These are phyloP conservation scores for Globisporangium parvum DNA, from an alignment of 352 stramenopile genomes.

Conservation along the genomic window DNA sequence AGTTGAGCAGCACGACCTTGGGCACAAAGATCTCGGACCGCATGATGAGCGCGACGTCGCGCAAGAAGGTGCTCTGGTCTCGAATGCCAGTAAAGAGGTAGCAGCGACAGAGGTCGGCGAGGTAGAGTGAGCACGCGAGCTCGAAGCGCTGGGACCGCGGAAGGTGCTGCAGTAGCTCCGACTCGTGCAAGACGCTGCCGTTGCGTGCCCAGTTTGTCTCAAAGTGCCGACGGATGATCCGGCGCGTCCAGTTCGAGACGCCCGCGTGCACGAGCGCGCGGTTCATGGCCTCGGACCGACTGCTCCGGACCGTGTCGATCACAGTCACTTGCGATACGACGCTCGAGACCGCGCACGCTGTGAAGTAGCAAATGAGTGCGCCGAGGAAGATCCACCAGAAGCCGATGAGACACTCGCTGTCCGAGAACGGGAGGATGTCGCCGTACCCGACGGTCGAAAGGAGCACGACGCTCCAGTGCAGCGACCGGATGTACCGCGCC, in stretches of 20 bases:
- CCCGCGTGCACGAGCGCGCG: conserved; percentile 8
- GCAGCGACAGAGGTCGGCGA: conserved; percentile 5
- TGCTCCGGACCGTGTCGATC: conserved; percentile 2
- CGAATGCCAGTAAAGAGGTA: conserved; percentile 7
- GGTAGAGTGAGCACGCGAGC: conserved; percentile 13
- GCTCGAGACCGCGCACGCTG: conserved; percentile 16
- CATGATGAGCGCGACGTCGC: conserved; percentile 25
- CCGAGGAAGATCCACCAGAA: conserved; percentile 22
- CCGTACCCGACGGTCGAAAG: conserved; percentile 68
- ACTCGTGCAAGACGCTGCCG: conserved; percentile 13
- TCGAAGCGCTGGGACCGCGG: conserved; percentile 14
- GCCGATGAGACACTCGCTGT: conserved; percentile 16
- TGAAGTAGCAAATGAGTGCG: conserved; percentile 21
- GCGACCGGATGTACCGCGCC: conserved; percentile 47
- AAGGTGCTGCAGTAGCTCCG: conserved; percentile 15
- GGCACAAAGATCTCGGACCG: conserved; percentile 58
- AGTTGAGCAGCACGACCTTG: conserved; percentile 45
- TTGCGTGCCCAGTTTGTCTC: conserved; percentile 21
- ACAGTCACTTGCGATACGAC: conserved; percentile 16
- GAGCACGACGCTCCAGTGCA: conserved; percentile 70
- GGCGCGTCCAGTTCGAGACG: conserved; percentile 10
- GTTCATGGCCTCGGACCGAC: conserved; percentile 8
- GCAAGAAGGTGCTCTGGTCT: conserved; percentile 19
- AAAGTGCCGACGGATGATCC: conserved; percentile 15
- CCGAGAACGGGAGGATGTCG: conserved; percentile 58